phyloP scores from a whole-genome alignment of 2,329 filamentous ascomycete species.

The Aspergillus ustus region DNA sequence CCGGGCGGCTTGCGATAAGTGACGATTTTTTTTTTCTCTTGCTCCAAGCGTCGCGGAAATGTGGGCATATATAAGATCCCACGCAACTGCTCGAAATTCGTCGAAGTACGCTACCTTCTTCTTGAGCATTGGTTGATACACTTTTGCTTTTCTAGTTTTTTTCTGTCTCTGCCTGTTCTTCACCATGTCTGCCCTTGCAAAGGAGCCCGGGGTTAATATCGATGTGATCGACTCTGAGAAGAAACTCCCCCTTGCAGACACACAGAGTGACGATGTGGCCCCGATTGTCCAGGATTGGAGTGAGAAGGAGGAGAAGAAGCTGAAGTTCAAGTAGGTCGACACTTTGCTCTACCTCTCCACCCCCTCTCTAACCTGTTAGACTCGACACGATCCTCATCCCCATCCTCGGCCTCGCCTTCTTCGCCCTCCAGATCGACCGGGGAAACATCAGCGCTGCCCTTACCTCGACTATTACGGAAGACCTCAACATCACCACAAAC shows the following conservation, averaged over 20 bases:
- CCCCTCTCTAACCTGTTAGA: slow-evolving; percentile 19
- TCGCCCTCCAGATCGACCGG: slow-evolving; percentile 54
- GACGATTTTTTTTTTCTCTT: not conserved
- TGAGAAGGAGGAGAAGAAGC: slow-evolving; percentile 27
- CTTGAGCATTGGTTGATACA: not conserved
- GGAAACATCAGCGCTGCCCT: slow-evolving; percentile 56
- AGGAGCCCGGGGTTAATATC: slow-evolving; percentile 4
- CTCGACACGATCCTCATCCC: slow-evolving; percentile 38
- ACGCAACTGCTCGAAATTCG: not conserved
- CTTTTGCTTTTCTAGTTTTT: not conserved
- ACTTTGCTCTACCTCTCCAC: not conserved
- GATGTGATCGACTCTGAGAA: slow-evolving; percentile 8
- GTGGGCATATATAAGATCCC: not conserved
- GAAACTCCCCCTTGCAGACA: not conserved
- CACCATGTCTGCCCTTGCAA: not conserved
- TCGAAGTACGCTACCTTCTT: not conserved
- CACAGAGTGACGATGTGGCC: slow-evolving; percentile 19
- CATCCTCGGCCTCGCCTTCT: slow-evolving; percentile 52
- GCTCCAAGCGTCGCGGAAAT: not conserved
- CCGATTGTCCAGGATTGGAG: slow-evolving; percentile 35
- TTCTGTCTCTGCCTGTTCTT: not conserved
- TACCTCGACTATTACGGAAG: slow-evolving; percentile 57
- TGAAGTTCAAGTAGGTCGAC: slow-evolving; percentile 31
- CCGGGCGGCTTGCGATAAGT: not conserved
- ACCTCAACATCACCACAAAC: slow-evolving; percentile 56